A percentile compares a stretch with the other conserved stretches of the same genome.
Evolutionary conservation across 2,329 filamentous ascomycete genomes (phyloP).

Genomic region (Clarireedia paspali): DNA sequence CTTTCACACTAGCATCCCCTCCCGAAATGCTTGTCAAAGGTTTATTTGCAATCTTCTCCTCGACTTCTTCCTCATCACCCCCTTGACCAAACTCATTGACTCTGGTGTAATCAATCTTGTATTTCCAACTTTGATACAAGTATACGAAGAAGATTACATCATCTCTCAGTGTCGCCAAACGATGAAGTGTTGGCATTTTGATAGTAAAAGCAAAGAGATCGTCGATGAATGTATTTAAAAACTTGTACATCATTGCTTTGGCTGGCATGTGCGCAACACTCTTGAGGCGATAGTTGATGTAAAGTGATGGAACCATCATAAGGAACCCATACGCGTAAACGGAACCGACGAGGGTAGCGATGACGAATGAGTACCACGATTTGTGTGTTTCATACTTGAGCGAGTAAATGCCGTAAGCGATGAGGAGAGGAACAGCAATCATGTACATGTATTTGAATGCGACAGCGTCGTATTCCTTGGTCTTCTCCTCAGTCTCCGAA

Average conservation of each 20-base stretch:
- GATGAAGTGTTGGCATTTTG: slow-evolving; percentile 95
- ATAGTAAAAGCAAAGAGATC: slow-evolving; percentile 98
- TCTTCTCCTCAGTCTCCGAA: slow-evolving; percentile 92
- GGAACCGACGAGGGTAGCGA: slow-evolving; percentile 87
- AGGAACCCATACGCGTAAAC: slow-evolving; percentile 98
- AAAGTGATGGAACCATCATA: slow-evolving; percentile 96
- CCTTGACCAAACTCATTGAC: slow-evolving; percentile 98
- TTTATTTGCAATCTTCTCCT: slow-evolving; percentile 39
- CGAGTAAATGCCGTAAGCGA: slow-evolving; percentile 86
- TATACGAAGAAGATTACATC: slow-evolving; percentile 99
- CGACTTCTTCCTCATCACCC: slow-evolving; percentile 74
- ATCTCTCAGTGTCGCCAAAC: slow-evolving; percentile 84
- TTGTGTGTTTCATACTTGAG: slow-evolving; percentile 92
- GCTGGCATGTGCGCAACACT: slow-evolving; percentile 94
- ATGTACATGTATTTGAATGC: slow-evolving; percentile 98
- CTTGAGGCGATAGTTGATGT: slow-evolving; percentile 98
- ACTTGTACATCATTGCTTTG: slow-evolving; percentile 97
- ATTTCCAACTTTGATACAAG: slow-evolving; percentile 87
- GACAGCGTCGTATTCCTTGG: slow-evolving; percentile 95
- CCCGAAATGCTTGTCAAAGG: slow-evolving; percentile 16
- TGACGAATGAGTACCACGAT: slow-evolving; percentile 95
- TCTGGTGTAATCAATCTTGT: slow-evolving; percentile 82
- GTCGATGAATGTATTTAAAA: slow-evolving; percentile 97
- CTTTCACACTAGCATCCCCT: slow-evolving; percentile 16
- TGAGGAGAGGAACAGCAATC: slow-evolving; percentile 76